A percentile compares a stretch with the other conserved stretches of the same genome.
phyloP scores from a whole-genome alignment of 2,329 filamentous ascomycete genomes.

The Metarhizium brunneum region DNA sequence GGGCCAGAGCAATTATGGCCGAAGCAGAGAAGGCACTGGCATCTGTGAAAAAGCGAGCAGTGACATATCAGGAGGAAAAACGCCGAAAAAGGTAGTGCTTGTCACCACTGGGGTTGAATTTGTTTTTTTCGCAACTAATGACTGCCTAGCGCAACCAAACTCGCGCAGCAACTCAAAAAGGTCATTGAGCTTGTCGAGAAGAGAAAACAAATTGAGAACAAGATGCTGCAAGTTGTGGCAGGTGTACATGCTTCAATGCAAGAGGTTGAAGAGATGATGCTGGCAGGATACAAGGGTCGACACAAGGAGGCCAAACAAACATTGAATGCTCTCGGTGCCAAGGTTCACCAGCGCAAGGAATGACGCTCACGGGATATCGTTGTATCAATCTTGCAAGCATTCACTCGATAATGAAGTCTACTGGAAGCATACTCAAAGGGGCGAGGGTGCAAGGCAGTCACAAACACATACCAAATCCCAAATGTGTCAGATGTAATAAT shows the following conservation, averaged over 20 bases:
- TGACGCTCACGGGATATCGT: neutral
- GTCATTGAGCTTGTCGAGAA: slow-evolving; percentile 15
- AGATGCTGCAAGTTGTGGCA: slow-evolving; percentile 16
- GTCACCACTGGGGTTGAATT: neutral
- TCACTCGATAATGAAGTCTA: neutral
- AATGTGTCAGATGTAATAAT: neutral
- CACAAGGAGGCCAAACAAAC: slow-evolving; percentile 13
- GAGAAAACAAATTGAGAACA: slow-evolving; percentile 16
- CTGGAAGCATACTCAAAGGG: neutral
- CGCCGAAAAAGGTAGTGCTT: slow-evolving; percentile 14
- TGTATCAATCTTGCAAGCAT: neutral
- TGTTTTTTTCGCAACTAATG: neutral
- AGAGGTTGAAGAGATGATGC: slow-evolving; percentile 20
- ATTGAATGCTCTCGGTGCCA: slow-evolving; percentile 2
- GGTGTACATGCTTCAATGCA: slow-evolving; percentile 11
- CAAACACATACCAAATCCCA: neutral
- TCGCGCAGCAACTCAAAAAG: slow-evolving; percentile 9
- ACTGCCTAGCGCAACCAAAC: slow-evolving; percentile 9
- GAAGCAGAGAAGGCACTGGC: slow-evolving; percentile 16
- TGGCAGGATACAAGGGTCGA: slow-evolving; percentile 18
- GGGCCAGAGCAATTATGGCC: slow-evolving; percentile 13
- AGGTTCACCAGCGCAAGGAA: neutral
- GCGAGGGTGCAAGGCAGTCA: neutral
- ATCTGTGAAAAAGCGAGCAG: slow-evolving; percentile 13
- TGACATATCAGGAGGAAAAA: slow-evolving; percentile 13